Base-by-base conservation (phyloP, 164 flowering plant species). In the Nelumbo lutea region DNA sequence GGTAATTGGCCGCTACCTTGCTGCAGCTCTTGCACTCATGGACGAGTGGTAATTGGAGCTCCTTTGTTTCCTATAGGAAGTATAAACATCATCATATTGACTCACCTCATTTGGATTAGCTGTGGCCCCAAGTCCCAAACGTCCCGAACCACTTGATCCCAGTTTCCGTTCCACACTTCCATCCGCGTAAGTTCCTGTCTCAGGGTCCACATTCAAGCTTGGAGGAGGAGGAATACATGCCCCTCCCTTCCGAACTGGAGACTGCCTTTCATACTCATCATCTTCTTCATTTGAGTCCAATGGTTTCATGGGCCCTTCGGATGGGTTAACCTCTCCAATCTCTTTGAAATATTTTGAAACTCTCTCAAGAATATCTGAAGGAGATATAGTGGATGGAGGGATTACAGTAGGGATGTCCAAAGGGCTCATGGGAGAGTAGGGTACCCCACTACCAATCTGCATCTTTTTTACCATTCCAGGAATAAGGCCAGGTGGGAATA, bases 361-460 rank as follows among this genome's bases (percentile, higher is more conserved):
- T 65, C 97, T 82, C 47, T 96, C 93, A 38, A 91, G 80, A 70
- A 88, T 77, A 45, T 91, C 94, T 9, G 96, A 82, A 27, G 78
- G 93, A 13, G 98, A 70, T n/a, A 82, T 78, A 59, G 75, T 84
- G 40, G 97, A 96, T 38, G 99, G 97, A 63, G 99, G 99, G 64
- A 96, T 93, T 9, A 82, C 76, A 11, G 97, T 96, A 11, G 99
- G 99, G 64, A 96, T 96, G 76, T 96, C 99, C 74, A 96, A 78
- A 60, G 99, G 99, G 78, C 97, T 96, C 89, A 93, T 76, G 4
- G 99, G 93, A 59, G 98, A 96, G 79, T 96, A 96, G 4, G 99
- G 98, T 27, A 96, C 99, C 51, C 99, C 99, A 79, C 97, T 93
- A 38, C 99, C 99, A 55, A 96, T 90, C 82, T 96, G 97, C 95